Evolutionary conservation across 352 stramenopile species (phyloP).

Genomic region (Thraustochytrium sp.): DNA sequence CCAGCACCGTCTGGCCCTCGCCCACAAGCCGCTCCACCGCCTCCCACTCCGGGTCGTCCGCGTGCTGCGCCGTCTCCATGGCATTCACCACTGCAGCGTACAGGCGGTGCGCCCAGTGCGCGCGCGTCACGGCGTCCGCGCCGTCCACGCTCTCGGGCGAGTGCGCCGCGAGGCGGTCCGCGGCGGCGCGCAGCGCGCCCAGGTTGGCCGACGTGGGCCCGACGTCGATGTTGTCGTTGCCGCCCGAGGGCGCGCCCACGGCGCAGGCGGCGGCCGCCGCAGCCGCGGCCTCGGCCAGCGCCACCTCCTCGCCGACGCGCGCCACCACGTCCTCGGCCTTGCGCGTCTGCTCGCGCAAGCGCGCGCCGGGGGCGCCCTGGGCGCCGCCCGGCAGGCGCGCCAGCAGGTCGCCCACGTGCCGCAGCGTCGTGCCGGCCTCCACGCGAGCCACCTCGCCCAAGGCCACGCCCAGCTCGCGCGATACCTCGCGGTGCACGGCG

Average conservation of each 20-base stretch:
- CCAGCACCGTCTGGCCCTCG: background rate
- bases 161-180: background rate
- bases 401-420: background rate
- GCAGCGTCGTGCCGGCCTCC: background rate
- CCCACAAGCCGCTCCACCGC: conserved; percentile 21
- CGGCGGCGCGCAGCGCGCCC: background rate
- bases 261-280: background rate
- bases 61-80: background rate
- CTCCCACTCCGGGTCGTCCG: conserved; percentile 31
- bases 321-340: background rate
- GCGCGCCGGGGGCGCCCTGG: background rate
- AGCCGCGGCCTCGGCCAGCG: background rate
- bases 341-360: background rate
- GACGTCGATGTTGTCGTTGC: conserved; percentile 31
- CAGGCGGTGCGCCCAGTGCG: background rate
- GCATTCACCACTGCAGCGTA: background rate
- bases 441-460: background rate
- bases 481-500: background rate
- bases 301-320: background rate
- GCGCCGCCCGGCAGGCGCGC: background rate
- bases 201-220: background rate
- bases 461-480: background rate
- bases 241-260: background rate
- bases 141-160: background rate
- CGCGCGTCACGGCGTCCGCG: background rate